Conservation (phyloP, 2,329 filamentous ascomycete genomes). For the Clarireedia monteithiana region DNA sequence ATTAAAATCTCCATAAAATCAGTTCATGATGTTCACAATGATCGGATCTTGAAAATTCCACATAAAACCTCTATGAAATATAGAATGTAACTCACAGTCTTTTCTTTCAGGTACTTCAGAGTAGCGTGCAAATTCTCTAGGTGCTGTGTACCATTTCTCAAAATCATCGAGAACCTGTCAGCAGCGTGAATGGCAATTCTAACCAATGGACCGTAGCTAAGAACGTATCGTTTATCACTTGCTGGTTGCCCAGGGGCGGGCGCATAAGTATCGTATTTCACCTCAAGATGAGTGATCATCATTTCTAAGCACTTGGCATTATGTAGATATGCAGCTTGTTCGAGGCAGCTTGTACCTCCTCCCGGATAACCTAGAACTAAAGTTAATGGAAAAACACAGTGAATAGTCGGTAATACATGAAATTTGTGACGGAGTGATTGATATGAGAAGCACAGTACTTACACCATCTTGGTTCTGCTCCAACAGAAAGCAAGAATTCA, state of each 20-base stretch:
- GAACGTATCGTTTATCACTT: background rate
- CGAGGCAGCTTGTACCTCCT: background rate
- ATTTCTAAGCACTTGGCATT: background rate
- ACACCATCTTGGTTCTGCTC: background rate
- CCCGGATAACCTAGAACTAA: background rate
- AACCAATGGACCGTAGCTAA: background rate
- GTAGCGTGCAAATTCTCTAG: background rate
- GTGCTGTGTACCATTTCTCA: background rate
- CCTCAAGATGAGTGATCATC: background rate
- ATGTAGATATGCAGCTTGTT: background rate
- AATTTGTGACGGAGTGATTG: background rate
- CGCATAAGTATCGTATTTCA: background rate
- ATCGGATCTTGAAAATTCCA: background rate
- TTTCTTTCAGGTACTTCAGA: background rate
- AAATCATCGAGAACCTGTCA: conserved; percentile 4
- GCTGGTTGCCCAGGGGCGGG: background rate
- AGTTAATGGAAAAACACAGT: too few relatives aligned
- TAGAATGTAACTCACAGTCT: background rate
- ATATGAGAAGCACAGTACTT: background rate
- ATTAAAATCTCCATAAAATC: background rate
- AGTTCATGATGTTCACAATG: background rate
- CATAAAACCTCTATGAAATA: background rate
- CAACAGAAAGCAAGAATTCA: background rate
- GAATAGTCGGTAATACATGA: too few relatives aligned
- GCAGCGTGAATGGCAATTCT: background rate